Evolutionary conservation across 2,329 filamentous ascomycete genomes (phyloP), one percentile per base, ranked within the genome.

Genomic region (Truncatella angustata): DNA sequence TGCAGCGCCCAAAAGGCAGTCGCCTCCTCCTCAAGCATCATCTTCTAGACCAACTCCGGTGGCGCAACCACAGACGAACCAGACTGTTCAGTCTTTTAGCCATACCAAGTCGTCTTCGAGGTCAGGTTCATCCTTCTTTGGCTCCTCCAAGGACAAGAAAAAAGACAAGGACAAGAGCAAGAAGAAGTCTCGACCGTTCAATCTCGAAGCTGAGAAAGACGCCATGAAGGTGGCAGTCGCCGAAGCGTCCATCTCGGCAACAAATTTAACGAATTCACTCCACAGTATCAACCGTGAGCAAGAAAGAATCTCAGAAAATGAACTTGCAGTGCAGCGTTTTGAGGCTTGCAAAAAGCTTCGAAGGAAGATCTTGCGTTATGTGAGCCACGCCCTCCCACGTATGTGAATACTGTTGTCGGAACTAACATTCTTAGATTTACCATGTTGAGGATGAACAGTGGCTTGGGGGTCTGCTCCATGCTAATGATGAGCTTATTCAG

Each of bases 401-500:
- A 24, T 16, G 14, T n/a, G n/a, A n/a, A 28, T 16, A 3, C 20
- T 42, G 18, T 14, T 44, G 4, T 48, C 16, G 10, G 24, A 36
- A 35, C 65, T 68, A 40, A 69, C 49, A 20, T 43, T 16, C 9
- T 36, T 51, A 86, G 83, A 96, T 97, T 57, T 91, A 97, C 65
- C 81, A 91, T 47, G 88, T 97, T 11, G 90, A 96, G 66, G 87
- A 85, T 7, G 93, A 97, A 64, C 86, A 97, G 63, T 97, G 89
- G 79, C 85, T 99, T 7, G 94, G 93, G 37, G 87, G 90, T 55
- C 79, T 99, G 4, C 85, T 99, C 16, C 90, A 94, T 63, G 92
- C 93, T 58, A 97, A 99, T 63, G 94, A 99, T 63, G 90, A 96
- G 70, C 85, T 99, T n/a, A 90, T 97, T 36, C 87, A 87, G 56